Conservation (phyloP, 768 basidiomycete species). For the Amanita inopinata region DNA sequence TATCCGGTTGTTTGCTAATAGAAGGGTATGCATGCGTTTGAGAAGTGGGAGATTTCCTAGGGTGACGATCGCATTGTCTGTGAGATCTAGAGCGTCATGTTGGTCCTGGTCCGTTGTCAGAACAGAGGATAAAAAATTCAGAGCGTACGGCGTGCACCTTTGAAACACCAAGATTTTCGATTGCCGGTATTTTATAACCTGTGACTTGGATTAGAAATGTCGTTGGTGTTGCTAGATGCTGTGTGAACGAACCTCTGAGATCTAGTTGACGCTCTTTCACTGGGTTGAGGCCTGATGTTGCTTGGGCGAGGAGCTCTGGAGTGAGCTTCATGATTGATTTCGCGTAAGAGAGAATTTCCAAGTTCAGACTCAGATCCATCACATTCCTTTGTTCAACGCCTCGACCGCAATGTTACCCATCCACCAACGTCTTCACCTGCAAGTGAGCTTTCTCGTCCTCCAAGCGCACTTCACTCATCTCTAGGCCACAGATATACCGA, state of each 20-base stretch:
- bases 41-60: slow-evolving; percentile 84
- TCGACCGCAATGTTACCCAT: slow-evolving; percentile 47
- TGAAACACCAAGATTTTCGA: slow-evolving; percentile 94
- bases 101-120: slow-evolving; percentile 53
- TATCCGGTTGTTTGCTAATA: slow-evolving; percentile 88
- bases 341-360: slow-evolving; percentile 19
- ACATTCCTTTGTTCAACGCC: slow-evolving; percentile 18
- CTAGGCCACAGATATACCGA: slow-evolving; percentile 45
- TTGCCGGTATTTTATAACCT: slow-evolving; percentile 92
- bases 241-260: slow-evolving; percentile 57
- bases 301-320: slow-evolving; percentile 83
- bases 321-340: slow-evolving; percentile 72
- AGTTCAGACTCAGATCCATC: slow-evolving; percentile 36
- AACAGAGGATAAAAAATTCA: slow-evolving; percentile 6
- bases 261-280: slow-evolving; percentile 87
- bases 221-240: slow-evolving; percentile 13
- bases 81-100: slow-evolving; percentile 89
- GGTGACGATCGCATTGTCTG: slow-evolving; percentile 78
- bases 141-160: slow-evolving; percentile 39
- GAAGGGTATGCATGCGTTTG: slow-evolving; percentile 73
- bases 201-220: slow-evolving; percentile 16
- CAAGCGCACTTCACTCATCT: slow-evolving; percentile 13
- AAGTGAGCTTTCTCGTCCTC: slow-evolving; percentile 14
- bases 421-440: slow-evolving; percentile 71
- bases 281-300: slow-evolving; percentile 68